A percentile compares a stretch with the other conserved stretches of the same genome.
Conservation (phyloP, 805 yeast species). For the Wickerhamomyces ciferrii region DNA sequence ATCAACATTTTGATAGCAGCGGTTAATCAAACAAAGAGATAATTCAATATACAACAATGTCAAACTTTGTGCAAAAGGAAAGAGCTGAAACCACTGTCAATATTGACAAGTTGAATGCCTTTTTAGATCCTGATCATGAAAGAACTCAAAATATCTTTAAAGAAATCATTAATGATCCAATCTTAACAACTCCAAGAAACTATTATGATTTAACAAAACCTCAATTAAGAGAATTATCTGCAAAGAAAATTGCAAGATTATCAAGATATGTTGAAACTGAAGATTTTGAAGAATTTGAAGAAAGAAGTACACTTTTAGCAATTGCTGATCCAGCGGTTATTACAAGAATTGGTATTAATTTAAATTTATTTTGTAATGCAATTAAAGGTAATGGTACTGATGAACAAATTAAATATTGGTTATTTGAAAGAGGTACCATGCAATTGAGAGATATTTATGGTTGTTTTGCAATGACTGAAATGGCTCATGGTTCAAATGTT, state of each 20-base stretch:
- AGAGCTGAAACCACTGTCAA: slow-evolving; percentile 38
- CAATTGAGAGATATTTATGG: slow-evolving; percentile 44
- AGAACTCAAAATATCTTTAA: slow-evolving; percentile 45
- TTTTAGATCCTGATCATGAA: slow-evolving; percentile 46
- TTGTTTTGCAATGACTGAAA: slow-evolving; percentile 90
- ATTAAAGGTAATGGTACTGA: slow-evolving; percentile 84
- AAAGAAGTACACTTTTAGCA: slow-evolving; percentile 53
- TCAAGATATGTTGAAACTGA: slow-evolving; percentile 52
- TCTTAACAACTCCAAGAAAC: slow-evolving; percentile 45
- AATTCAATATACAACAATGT: slow-evolving; percentile 1
- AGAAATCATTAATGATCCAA: slow-evolving; percentile 64
- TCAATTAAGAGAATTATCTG: slow-evolving; percentile 56
- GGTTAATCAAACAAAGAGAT: not conserved
- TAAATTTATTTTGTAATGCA: slow-evolving; percentile 79
- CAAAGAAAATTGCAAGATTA: slow-evolving; percentile 54
- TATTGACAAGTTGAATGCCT: slow-evolving; percentile 44
- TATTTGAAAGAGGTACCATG: slow-evolving; percentile 59
- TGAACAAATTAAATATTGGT: slow-evolving; percentile 83
- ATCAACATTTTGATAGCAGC: not conserved
- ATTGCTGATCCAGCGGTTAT: slow-evolving; percentile 74
- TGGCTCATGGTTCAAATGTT: slow-evolving; percentile 91
- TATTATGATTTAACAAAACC: slow-evolving; percentile 55
- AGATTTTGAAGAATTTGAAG: slow-evolving; percentile 38
- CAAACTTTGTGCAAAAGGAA: slow-evolving; percentile 31
- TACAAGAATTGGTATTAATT: slow-evolving; percentile 84